Evolutionary conservation across 768 basidiomycete species (phyloP).

Genomic region (Strobilomyces echinocephalus): DNA sequence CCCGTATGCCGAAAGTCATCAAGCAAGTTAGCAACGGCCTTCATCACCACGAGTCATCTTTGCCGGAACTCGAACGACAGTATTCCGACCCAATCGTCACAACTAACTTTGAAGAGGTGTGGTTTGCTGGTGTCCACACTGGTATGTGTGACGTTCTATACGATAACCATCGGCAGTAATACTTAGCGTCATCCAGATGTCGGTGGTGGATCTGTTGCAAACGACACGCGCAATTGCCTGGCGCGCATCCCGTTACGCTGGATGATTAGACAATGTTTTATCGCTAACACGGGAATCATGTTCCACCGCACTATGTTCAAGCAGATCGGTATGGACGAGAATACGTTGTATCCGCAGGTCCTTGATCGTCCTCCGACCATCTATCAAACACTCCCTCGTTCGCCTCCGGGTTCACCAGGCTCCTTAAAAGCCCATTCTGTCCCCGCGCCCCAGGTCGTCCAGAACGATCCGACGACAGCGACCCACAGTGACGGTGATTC

Average conservation of each 20-base stretch:
- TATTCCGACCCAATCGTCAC: slow-evolving; percentile 32
- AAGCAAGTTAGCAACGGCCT: slow-evolving; percentile 4
- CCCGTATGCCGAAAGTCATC: background rate
- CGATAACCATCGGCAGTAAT: background rate
- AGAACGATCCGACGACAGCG: slow-evolving; percentile 9
- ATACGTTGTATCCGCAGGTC: slow-evolving; percentile 43
- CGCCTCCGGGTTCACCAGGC: slow-evolving; percentile 10
- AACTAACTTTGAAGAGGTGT: slow-evolving; percentile 72
- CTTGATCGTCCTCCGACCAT: slow-evolving; percentile 37
- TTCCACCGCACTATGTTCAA: slow-evolving; percentile 45
- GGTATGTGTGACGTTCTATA: slow-evolving; percentile 38
- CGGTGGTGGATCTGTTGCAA: slow-evolving; percentile 65
- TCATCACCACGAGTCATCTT: slow-evolving; percentile 1
- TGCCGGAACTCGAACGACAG: slow-evolving; percentile 38
- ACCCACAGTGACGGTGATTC: slow-evolving; percentile 17
- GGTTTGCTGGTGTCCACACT: slow-evolving; percentile 74
- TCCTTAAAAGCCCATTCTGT: slow-evolving; percentile 11
- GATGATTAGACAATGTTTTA: slow-evolving; percentile 71
- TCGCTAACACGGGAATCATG: slow-evolving; percentile 50
- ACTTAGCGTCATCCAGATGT: slow-evolving; percentile 44
- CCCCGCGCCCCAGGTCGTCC: slow-evolving; percentile 16
- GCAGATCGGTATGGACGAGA: slow-evolving; percentile 44
- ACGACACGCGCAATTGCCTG: slow-evolving; percentile 53
- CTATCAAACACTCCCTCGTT: slow-evolving; percentile 21
- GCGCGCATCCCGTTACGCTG: slow-evolving; percentile 72